phyloP scores from a whole-genome alignment of 2,329 filamentous ascomycete genomes.

The Alternaria infectoria region DNA sequence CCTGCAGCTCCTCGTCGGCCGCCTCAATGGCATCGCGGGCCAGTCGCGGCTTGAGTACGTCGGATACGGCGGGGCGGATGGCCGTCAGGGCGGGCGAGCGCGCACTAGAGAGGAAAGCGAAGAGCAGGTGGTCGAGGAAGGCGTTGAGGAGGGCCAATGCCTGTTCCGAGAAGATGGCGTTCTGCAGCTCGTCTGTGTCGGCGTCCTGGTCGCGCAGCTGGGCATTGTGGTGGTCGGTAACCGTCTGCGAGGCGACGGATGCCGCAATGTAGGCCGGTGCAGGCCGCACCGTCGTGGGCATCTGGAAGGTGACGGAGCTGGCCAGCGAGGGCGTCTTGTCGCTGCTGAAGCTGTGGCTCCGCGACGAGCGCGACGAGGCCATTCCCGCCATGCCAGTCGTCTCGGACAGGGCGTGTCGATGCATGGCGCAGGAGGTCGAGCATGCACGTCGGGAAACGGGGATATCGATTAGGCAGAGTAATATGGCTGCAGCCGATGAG shows the following conservation, averaged over 20 bases:
- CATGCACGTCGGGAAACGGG: neutral
- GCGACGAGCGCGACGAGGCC: slow-evolving; percentile 46
- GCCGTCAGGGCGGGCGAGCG: slow-evolving; percentile 77
- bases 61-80: slow-evolving; percentile 80
- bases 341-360: slow-evolving; percentile 68
- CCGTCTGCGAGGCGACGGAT: slow-evolving; percentile 87
- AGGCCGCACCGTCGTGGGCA: slow-evolving; percentile 73
- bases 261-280: slow-evolving; percentile 85
- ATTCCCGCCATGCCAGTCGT: slow-evolving; percentile 40
- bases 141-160: slow-evolving; percentile 83
- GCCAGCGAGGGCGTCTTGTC: slow-evolving; percentile 68
- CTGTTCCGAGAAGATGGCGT: slow-evolving; percentile 73
- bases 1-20: slow-evolving; percentile 84
- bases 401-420: slow-evolving; percentile 45
- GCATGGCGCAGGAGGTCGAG: slow-evolving; percentile 30
- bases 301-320: slow-evolving; percentile 59
- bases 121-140: slow-evolving; percentile 92
- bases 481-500: slow-evolving; percentile 18
- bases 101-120: slow-evolving; percentile 81
- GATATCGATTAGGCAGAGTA: neutral
- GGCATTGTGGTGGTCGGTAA: slow-evolving; percentile 85
- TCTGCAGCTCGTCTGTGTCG: slow-evolving; percentile 64
- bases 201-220: slow-evolving; percentile 74
- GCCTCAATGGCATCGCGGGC: slow-evolving; percentile 83
- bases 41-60: slow-evolving; percentile 87